These are phyloP conservation scores for Leishmania guyanensis DNA, from an alignment of 208 protist species.

Conservation along the genomic window DNA sequence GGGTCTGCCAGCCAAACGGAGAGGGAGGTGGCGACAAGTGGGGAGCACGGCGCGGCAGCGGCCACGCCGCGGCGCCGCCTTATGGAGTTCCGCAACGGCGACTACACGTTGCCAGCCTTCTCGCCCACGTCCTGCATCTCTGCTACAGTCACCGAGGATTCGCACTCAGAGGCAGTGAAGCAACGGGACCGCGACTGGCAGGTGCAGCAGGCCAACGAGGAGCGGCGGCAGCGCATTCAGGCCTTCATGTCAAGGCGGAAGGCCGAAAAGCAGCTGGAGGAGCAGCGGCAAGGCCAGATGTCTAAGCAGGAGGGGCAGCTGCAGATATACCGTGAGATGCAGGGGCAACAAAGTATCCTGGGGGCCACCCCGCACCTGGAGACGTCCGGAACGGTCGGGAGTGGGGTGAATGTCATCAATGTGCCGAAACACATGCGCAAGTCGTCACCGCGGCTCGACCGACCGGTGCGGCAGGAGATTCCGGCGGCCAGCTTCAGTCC, in stretches of 20 bases:
- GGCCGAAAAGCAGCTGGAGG: slow-evolving; percentile 45
- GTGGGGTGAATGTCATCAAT: slow-evolving; percentile 37
- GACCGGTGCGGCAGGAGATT: slow-evolving; percentile 14
- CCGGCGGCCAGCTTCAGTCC: slow-evolving; percentile 14
- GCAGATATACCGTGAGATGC: slow-evolving; percentile 9
- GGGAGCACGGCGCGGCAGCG: not conserved
- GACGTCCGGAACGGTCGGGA: slow-evolving; percentile 15
- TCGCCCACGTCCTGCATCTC: slow-evolving; percentile 9
- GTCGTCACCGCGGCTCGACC: slow-evolving; percentile 3
- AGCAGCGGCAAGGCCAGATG: slow-evolving; percentile 26
- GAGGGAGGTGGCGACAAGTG: not conserved
- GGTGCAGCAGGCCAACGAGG: slow-evolving; percentile 52
- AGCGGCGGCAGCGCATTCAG: slow-evolving; percentile 63
- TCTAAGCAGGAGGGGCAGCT: slow-evolving; percentile 9
- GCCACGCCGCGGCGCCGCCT: slow-evolving; percentile 27
- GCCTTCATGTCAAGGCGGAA: slow-evolving; percentile 64
- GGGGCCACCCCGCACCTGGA: slow-evolving; percentile 6
- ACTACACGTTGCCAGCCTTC: slow-evolving; percentile 12
- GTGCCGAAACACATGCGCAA: slow-evolving; percentile 19
- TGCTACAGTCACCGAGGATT: slow-evolving; percentile 8
- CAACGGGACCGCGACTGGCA: slow-evolving; percentile 22
- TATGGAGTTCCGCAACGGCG: slow-evolving; percentile 28
- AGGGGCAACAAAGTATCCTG: slow-evolving; percentile 11
- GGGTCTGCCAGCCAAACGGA: slow-evolving; percentile 1
- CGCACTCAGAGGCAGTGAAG: slow-evolving; percentile 1